Evolutionary conservation across 371 early-diverging fungal genomes (phyloP).

Genomic region (Mycotypha africana): DNA sequence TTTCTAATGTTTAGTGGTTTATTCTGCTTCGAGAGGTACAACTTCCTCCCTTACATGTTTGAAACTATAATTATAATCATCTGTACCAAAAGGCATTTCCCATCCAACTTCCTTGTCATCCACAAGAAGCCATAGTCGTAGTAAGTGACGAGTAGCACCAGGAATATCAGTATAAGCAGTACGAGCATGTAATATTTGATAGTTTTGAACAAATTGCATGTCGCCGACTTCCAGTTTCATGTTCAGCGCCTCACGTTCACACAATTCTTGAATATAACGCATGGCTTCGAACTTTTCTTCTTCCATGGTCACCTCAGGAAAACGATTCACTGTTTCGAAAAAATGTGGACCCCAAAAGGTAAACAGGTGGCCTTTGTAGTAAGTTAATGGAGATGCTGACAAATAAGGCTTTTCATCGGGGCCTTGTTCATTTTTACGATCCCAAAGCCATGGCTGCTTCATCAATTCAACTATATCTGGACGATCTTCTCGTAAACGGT

Average conservation of each 20-base stretch:
- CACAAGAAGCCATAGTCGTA: slow-evolving; percentile 37
- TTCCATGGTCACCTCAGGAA: slow-evolving; percentile 23
- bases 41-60: slow-evolving; percentile 16
- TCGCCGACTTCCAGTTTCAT: slow-evolving; percentile 39
- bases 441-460: slow-evolving; percentile 44
- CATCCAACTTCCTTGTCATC: slow-evolving; percentile 27
- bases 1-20: too few relatives aligned
- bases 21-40: slow-evolving; percentile 39
- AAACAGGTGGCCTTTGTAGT: slow-evolving; percentile 25
- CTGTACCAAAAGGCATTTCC: slow-evolving; percentile 31
- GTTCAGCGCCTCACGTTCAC: slow-evolving; percentile 34
- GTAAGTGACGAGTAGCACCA: slow-evolving; percentile 27
- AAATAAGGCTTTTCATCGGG: slow-evolving; percentile 27
- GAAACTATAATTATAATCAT: slow-evolving; percentile 26
- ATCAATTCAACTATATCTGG: slow-evolving; percentile 39
- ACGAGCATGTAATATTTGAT: slow-evolving; percentile 41
- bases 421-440: slow-evolving; percentile 32
- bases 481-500: slow-evolving; percentile 26
- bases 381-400: slow-evolving; percentile 26
- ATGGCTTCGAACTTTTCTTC: slow-evolving; percentile 33
- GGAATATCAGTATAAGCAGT: slow-evolving; percentile 30
- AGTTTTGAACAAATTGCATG: slow-evolving; percentile 40
- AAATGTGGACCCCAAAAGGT: slow-evolving; percentile 46
- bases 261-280: slow-evolving; percentile 33
- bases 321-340: slow-evolving; percentile 36